Conservation (phyloP, 805 yeast genomes). For the Diddensiella santjacobensis region DNA sequence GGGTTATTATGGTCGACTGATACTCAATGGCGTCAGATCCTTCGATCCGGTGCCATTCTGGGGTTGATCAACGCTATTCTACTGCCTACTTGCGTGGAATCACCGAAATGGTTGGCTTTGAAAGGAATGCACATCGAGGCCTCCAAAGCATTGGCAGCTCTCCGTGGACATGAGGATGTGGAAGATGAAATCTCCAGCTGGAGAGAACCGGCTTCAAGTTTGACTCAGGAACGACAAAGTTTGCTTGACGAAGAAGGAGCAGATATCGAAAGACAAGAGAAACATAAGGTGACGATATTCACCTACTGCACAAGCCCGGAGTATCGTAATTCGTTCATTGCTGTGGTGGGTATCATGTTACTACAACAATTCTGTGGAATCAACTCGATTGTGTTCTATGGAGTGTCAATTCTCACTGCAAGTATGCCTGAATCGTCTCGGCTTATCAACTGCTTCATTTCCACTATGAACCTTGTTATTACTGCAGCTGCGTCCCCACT, state of each 20-base stretch:
- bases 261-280: background rate
- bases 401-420: slow-evolving; percentile 75
- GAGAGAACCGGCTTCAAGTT: slow-evolving; percentile 9
- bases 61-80: slow-evolving; percentile 48
- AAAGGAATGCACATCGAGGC: slow-evolving; percentile 47
- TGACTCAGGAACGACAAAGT: slow-evolving; percentile 6
- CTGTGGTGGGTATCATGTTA: slow-evolving; percentile 67
- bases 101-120: slow-evolving; percentile 76
- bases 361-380: slow-evolving; percentile 94
- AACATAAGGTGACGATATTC: slow-evolving; percentile 13
- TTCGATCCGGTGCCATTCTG: slow-evolving; percentile 57
- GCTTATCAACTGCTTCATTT: slow-evolving; percentile 68
- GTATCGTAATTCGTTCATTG: slow-evolving; percentile 56
- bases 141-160: slow-evolving; percentile 31
- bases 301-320: slow-evolving; percentile 49
- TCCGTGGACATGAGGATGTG: slow-evolving; percentile 34
- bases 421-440: slow-evolving; percentile 71
- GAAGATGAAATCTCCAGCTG: slow-evolving; percentile 31
- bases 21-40: slow-evolving; percentile 66
- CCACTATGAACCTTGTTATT: slow-evolving; percentile 67
- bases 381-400: slow-evolving; percentile 88
- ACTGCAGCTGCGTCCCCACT: slow-evolving; percentile 71
- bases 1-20: slow-evolving; percentile 67
- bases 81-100: slow-evolving; percentile 50
- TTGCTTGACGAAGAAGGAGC: slow-evolving; percentile 21